Evolutionary conservation across 441 rosid genomes (phyloP), one percentile per base, ranked within the genome.

Genomic region (Pelargonium cotyledonis): DNA sequence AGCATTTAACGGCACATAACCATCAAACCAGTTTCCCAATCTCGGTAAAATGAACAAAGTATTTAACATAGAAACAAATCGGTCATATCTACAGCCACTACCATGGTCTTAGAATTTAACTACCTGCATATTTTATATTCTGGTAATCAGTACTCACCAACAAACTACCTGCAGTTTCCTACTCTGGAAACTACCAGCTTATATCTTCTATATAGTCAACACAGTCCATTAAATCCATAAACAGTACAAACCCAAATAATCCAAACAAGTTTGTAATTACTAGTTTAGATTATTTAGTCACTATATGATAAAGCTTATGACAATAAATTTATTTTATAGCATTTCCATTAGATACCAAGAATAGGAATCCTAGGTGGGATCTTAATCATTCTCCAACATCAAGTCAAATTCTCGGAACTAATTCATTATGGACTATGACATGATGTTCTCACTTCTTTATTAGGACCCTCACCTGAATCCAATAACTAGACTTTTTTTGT

Each of bases 101-200:
- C 47, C 8, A 43, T 43, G 47, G 47, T 43, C 10, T 43, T 43
- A 43, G 47, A 0, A 43, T 6, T 43, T 43, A 43, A 43, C 47
- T 43, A 43, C 47, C 47, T 43, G 47, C 47, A 43, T 43, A 43
- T 49, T 49, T 49, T 16, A 11, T 49, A 11, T 14, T 23, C 55
- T 49, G 55, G 2, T 14, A 14, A 51, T 51, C 58, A 51, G 7
- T 18, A 51, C 14, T 11, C 14, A 12, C 58, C 58, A 51, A 3
- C 58, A 51, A 51, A 51, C 58, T 51, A n/a, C 58, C 58, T 14
- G 58, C 58, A 51, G n/a, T 49, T 51, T 51, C 58, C n/a, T 49
- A 51, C 5, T 51, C 58, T n/a, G 58, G 19, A 51, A 23, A 23
- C 26, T 23, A 23, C 26, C 26, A 23, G 26, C 2, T 23, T 23